These are phyloP conservation scores for Pichia thaimueangensis DNA, from an alignment of 805 yeast species.

Conservation along the genomic window DNA sequence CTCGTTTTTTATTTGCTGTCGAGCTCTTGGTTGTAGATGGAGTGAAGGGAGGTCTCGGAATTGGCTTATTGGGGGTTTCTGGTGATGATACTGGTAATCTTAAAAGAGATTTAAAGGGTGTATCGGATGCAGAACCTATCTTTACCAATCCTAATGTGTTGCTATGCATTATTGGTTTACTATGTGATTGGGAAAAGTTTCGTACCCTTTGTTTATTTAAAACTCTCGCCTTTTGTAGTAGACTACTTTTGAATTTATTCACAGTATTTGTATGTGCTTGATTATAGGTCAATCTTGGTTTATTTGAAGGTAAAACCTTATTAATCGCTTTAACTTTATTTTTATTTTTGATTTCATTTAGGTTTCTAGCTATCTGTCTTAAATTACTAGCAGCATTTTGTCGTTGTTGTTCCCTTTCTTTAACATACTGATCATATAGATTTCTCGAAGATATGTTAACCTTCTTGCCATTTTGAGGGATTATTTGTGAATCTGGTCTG, in stretches of 20 bases:
- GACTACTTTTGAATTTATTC: slow-evolving; percentile 20
- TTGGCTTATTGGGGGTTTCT: no score
- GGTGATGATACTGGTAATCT: no score
- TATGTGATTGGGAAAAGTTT: slow-evolving; percentile 6
- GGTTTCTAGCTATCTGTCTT: slow-evolving; percentile 34
- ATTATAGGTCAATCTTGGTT: background rate
- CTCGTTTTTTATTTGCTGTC: no score
- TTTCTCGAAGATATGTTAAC: slow-evolving; percentile 31
- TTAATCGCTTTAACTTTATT: slow-evolving; percentile 33
- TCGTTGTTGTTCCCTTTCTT: slow-evolving; percentile 38
- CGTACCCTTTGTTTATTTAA: slow-evolving; percentile 20
- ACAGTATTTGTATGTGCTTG: background rate
- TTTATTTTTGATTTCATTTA: slow-evolving; percentile 35
- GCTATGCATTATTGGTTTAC: background rate
- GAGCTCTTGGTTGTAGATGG: no score
- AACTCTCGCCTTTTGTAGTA: slow-evolving; percentile 28
- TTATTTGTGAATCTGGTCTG: slow-evolving; percentile 29
- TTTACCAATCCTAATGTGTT: slow-evolving; percentile 1
- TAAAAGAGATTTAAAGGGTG: no score
- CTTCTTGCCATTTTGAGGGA: slow-evolving; percentile 17
- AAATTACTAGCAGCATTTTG: slow-evolving; percentile 40
- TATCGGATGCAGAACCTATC: background rate
- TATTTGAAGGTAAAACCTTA: slow-evolving; percentile 22
- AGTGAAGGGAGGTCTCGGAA: no score
- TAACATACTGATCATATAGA: slow-evolving; percentile 33